Evolutionary conservation across 371 early-diverging fungal genomes (phyloP).

Genomic region (Apophysomyces elegans): DNA sequence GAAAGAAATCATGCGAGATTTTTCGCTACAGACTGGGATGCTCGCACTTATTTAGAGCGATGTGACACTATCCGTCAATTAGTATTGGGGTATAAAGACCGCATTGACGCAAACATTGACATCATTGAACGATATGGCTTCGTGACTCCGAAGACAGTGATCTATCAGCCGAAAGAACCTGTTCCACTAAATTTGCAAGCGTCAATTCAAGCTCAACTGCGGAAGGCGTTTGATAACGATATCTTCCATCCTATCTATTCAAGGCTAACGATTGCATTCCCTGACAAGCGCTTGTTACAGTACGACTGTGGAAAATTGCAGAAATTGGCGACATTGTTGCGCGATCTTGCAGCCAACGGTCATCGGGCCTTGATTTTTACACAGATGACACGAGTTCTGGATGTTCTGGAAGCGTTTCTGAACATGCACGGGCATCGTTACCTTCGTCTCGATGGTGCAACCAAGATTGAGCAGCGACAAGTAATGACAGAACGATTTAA

Average conservation of each 20-base stretch:
- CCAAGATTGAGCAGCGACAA: conserved; percentile 85
- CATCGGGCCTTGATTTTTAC: conserved; percentile 95
- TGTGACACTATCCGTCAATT: conserved; percentile 25
- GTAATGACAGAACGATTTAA: conserved; percentile 89
- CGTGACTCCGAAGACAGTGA: conserved; percentile 65
- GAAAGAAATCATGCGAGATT: conserved; percentile 16
- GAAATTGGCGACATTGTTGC: conserved; percentile 78
- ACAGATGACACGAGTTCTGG: conserved; percentile 98
- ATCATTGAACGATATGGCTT: conserved; percentile 68
- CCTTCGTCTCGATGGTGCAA: conserved; percentile 87
- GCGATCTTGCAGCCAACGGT: conserved; percentile 72
- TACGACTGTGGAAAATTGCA: conserved; percentile 92
- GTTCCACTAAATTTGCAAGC: conserved; percentile 22
- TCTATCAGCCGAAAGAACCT: conserved; percentile 8
- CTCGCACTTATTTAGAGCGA: conserved; percentile 31
- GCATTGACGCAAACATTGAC: conserved; percentile 48
- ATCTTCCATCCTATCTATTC: conserved; percentile 62
- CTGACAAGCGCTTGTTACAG: conserved; percentile 84
- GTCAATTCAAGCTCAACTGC: conserved; percentile 17
- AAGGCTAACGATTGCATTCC: conserved; percentile 77
- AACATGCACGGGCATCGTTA: conserved; percentile 87
- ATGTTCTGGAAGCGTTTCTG: conserved; percentile 95
- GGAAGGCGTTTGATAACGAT: conserved; percentile 31
- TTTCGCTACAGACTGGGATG: conserved; percentile 26
- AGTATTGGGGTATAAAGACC: conserved; percentile 51